Percentiles rank a stretch among this genome's conserved stretches.
These are phyloP conservation scores for Lanmaoa rubissima DNA, from an alignment of 768 basidiomycete genomes.

Conservation along the genomic window DNA sequence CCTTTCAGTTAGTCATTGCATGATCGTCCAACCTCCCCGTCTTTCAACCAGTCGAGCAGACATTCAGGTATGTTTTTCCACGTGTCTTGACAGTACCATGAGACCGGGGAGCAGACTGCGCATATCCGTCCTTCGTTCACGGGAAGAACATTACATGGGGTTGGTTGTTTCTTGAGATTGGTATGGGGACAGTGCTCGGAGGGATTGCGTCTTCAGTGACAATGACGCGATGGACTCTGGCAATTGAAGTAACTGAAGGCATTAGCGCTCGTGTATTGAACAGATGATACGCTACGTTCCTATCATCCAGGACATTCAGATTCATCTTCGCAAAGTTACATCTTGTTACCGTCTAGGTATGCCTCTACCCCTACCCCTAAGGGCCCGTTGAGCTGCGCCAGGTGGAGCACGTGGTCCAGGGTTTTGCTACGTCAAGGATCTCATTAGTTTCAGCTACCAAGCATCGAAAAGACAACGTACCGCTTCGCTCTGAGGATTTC, in stretches of 20 bases:
- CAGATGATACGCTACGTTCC: conserved; percentile 21
- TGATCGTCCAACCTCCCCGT: not conserved
- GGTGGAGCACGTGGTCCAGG: conserved; percentile 88
- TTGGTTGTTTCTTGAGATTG: not conserved
- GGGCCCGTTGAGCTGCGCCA: conserved; percentile 83
- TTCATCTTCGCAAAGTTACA: conserved; percentile 13
- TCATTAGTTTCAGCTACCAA: conserved; percentile 18
- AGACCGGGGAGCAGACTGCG: not conserved
- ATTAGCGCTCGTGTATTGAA: conserved; percentile 17
- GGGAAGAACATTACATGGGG: not conserved
- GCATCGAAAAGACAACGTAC: conserved; percentile 44
- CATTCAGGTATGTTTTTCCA: not conserved
- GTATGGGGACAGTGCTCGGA: not conserved
- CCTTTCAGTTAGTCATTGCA: not conserved
- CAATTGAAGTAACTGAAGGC: not conserved
- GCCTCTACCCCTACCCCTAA: conserved; percentile 86
- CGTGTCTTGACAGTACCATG: too few species aligned
- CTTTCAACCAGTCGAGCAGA: not conserved
- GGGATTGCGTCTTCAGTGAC: not conserved
- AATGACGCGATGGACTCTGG: not conserved
- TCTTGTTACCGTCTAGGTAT: conserved; percentile 59
- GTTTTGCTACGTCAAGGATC: conserved; percentile 49
- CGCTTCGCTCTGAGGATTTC: conserved; percentile 91
- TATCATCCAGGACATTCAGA: conserved; percentile 2
- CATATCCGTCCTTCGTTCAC: not conserved